Evolutionary conservation across 768 basidiomycete genomes (phyloP), one percentile per base, ranked within the genome.

Genomic region (Neoboletus magnificus): DNA sequence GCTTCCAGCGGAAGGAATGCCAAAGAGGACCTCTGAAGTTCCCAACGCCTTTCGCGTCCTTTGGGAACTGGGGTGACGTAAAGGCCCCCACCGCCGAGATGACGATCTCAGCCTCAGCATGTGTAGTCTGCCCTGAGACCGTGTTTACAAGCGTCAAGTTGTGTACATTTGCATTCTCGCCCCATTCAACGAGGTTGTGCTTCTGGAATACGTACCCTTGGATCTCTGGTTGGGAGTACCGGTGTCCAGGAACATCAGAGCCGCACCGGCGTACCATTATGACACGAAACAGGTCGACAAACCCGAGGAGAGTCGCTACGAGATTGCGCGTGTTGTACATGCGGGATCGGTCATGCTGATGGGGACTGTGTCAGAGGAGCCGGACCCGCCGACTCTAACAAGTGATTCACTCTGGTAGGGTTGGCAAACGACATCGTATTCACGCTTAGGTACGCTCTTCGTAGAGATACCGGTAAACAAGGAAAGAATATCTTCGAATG

Each of bases 1-100:
- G 80, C 43, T 75, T 69, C 83, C 84, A 87, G 51, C 66, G 62
- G 22, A 81, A 77, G 30, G 83, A 81, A 65, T 86, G 85, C 71
- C 79, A 86, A 18, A 74, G 47, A 12, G 66, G 62, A 33, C 36
- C 85, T 43, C 73, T 67, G 63, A 84, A 86, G 3, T 61, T 64
- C 39, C 40, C 25, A 11, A 23, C 23, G 25, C 50, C 40, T 18
- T 29, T 25, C n/a, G 23, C n/a, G 20, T 41, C 16, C n/a, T 25
- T 48, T 36, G n/a, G 37, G 36, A 42, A 27, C 23, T 32, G 37
- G 12, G 29, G 48, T 42, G 48, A 33, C 20, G 48, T 56, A 56
- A 56, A 61, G 15, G 11, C 22, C 25, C 46, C 36, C 12, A 53
- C 57, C 12, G 39, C 48, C 11, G 39, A 52, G 33, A 52, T 42